phyloP scores from a whole-genome alignment of 495 filamentous ascomycete genomes.

The Annulohypoxylon nitens region DNA sequence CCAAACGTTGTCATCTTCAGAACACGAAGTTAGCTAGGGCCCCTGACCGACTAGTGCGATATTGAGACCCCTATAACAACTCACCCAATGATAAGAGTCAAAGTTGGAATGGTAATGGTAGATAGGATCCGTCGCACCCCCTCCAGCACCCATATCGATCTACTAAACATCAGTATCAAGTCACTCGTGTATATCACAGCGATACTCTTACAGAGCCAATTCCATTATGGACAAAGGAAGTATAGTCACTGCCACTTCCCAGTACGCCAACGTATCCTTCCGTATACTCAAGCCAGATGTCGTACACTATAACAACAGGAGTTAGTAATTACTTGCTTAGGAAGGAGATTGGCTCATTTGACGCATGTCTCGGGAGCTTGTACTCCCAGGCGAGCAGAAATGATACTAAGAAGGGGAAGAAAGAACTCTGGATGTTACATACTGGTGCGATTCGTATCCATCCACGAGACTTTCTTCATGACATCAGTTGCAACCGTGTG shows the following conservation, averaged over 20 bases:
- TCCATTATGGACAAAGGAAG: conserved; percentile 85
- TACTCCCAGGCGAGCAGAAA: too few species aligned
- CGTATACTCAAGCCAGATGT: conserved; percentile 74
- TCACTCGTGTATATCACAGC: neutral
- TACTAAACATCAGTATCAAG: conserved; percentile 14
- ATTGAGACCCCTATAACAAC: neutral
- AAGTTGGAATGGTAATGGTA: conserved; percentile 88
- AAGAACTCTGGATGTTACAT: too few species aligned
- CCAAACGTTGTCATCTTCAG: conserved; percentile 73
- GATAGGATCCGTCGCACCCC: conserved; percentile 57
- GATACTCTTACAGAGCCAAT: conserved; percentile 71
- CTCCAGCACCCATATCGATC: conserved; percentile 79
- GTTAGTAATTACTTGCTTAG: too few species aligned
- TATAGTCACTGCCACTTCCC: conserved; percentile 86
- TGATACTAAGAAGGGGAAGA: too few species aligned
- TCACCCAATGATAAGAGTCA: conserved; percentile 80
- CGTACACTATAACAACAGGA: too few species aligned
- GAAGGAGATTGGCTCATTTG: too few species aligned
- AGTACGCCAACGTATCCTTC: conserved; percentile 68
- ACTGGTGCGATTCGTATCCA: conserved; percentile 78
- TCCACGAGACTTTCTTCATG: conserved; percentile 75
- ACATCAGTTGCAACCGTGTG: conserved; percentile 76
- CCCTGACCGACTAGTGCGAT: neutral
- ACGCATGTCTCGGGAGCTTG: too few species aligned
- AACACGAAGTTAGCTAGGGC: conserved; percentile 1